Base-by-base conservation (phyloP, 164 flowering plant genomes). In the Dillenia suffruticosa region DNA sequence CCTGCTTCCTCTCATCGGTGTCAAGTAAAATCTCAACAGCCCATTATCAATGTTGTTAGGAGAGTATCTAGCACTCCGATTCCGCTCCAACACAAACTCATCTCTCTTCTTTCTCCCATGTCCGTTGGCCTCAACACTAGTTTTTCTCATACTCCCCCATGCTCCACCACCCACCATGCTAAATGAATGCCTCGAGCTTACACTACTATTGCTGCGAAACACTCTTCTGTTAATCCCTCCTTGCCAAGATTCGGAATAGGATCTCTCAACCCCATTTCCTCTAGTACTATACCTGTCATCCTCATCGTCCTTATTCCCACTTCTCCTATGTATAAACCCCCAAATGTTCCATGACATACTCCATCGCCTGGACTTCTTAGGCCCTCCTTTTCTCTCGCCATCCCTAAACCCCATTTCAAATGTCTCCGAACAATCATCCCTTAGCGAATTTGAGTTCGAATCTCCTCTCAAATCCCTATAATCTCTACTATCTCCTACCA, bases 181-280 rank as follows among this genome's bases (percentile, higher is more conserved):
- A 32, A 60, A 69, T 1, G 87, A 77, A 63, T 72, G 79, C 74
- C 93, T 82, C 70, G 85, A 87, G 63, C 93, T 85, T 1, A 87
- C 89, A 57, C 89, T 85, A 72, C 96, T 87, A 59, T 89, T 87
- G 72, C 96, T 81, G 46, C 96, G 71, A 46, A 82, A 57, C 22
- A 82, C 69, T 64, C 72, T 82, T 63, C 80, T 59, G 67, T 76
- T 76, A 6, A 79, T 70, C 19, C 56, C 83, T 11, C 77, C 83
- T 57, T 70, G 94, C 96, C 97, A 94, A 2, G 97, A 86, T 68
- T 87, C 95, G 0, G 98, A 94, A 32, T 68, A 68, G 0, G 97
- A 94, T 56, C 96, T 76, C 72, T 83, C 90, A n/a, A 94, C 94
- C 51, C 85, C 92, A 70, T 82, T 88, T 5, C 54, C 66, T 58